phyloP scores from a whole-genome alignment of 1,284 basidiomycete species.

The Trichosporon sp. region DNA sequence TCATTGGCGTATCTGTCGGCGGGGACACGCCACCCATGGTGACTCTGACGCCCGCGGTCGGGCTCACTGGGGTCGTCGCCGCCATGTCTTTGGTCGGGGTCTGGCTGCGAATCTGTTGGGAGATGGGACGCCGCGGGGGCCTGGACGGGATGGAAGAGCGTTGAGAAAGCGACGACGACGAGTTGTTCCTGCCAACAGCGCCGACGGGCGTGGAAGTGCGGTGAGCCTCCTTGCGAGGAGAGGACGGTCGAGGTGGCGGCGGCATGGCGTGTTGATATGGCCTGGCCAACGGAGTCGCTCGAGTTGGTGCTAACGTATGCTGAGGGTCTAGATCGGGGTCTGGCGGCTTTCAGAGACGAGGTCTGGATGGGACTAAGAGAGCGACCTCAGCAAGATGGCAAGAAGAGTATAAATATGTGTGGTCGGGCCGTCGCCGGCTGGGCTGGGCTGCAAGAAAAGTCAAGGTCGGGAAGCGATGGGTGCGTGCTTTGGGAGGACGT shows the following conservation, averaged over 20 bases:
- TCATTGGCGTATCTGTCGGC: constrained; percentile 6
- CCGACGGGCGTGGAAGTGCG: not conserved
- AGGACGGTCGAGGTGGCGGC: not conserved
- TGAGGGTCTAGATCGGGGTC: too few species aligned
- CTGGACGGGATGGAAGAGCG: not conserved
- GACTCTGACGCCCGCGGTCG: constrained; percentile 1
- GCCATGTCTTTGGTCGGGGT: not conserved
- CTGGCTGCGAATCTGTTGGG: not conserved
- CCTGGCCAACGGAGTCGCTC: not conserved
- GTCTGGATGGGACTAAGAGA: not conserved
- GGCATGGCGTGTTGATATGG: constrained; percentile 5
- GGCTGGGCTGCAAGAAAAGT: not conserved
- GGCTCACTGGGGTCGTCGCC: not conserved
- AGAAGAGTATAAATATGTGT: not conserved
- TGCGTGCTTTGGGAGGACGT: not conserved
- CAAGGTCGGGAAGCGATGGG: not conserved
- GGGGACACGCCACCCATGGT: constrained; percentile 9
- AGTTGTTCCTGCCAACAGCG: not conserved
- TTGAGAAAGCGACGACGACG: not conserved
- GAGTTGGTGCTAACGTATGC: not conserved
- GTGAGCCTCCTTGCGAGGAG: not conserved
- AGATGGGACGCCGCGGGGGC: not conserved
- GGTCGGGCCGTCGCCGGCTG: too few species aligned
- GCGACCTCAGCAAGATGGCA: not conserved
- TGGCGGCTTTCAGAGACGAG: too few species aligned